Conservation (phyloP, 257 asterid genomes). For the Solanum appendiculatum region DNA sequence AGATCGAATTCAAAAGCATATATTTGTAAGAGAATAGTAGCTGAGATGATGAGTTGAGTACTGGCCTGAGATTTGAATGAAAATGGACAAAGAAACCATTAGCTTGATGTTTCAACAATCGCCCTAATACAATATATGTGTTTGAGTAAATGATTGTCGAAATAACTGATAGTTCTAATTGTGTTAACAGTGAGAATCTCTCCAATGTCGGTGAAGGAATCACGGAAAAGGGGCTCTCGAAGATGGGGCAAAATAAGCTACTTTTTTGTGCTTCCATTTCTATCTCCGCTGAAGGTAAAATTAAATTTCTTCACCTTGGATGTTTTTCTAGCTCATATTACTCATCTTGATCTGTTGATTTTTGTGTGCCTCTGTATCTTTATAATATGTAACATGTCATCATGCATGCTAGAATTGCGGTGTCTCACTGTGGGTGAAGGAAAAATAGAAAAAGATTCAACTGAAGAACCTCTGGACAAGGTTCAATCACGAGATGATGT, state of each 20-base stretch:
- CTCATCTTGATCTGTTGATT: not conserved
- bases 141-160: not conserved
- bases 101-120: not conserved
- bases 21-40: not conserved
- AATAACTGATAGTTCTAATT: not conserved
- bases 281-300: conserved; percentile 3
- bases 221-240: not conserved
- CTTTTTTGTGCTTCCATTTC: conserved; percentile 9
- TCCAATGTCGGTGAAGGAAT: not conserved
- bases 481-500: not conserved
- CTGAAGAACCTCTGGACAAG: not conserved
- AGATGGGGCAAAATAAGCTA: not conserved
- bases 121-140: not conserved
- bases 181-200: not conserved
- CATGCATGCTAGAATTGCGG: not conserved
- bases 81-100: not conserved
- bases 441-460: not conserved
- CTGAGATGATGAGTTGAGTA: not conserved
- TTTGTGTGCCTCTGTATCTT: not conserved
- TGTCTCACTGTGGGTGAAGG: not conserved
- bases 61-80: not conserved
- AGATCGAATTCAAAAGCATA: not conserved
- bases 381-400: not conserved
- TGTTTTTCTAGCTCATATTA: not conserved
- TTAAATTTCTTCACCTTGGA: not conserved